Percentiles rank a stretch among this genome's conserved stretches.
phyloP scores from a whole-genome alignment of 179 eudicot genomes.

The Patellifolia procumbens region DNA sequence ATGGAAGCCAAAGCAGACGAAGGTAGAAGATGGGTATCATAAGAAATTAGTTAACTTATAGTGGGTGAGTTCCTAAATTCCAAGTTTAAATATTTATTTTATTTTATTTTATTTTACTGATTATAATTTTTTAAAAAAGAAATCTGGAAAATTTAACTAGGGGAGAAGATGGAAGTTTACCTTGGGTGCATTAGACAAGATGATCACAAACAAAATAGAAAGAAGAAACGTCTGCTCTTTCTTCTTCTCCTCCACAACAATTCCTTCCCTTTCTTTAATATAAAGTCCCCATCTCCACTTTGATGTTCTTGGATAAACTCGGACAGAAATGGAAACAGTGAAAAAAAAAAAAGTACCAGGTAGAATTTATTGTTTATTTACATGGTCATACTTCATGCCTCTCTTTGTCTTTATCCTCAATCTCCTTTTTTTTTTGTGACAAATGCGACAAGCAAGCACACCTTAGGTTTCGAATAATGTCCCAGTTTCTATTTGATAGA shows the following conservation, averaged over 20 bases:
- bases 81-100: background rate
- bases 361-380: background rate
- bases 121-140: background rate
- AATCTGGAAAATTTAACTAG: no score
- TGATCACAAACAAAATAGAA: constrained; percentile 16
- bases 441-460: no score
- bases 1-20: constrained; percentile 11
- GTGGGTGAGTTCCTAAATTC: constrained; percentile 15
- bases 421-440: background rate
- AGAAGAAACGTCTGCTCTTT: background rate
- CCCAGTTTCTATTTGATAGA: no score
- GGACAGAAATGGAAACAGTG: constrained; percentile 14
- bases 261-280: background rate
- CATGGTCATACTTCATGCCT: background rate
- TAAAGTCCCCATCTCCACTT: constrained; percentile 23
- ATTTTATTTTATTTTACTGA: background rate
- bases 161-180: background rate
- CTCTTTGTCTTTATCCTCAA: constrained; percentile 1
- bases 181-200: constrained; percentile 19
- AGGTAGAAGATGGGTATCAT: constrained; percentile 31
- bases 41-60: constrained; percentile 20
- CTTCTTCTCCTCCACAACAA: background rate
- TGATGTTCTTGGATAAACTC: constrained; percentile 15
- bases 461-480: no score
- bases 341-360: background rate